phyloP scores from a whole-genome alignment of 2,329 filamentous ascomycete genomes.

The Botryosphaeria dothidea region DNA sequence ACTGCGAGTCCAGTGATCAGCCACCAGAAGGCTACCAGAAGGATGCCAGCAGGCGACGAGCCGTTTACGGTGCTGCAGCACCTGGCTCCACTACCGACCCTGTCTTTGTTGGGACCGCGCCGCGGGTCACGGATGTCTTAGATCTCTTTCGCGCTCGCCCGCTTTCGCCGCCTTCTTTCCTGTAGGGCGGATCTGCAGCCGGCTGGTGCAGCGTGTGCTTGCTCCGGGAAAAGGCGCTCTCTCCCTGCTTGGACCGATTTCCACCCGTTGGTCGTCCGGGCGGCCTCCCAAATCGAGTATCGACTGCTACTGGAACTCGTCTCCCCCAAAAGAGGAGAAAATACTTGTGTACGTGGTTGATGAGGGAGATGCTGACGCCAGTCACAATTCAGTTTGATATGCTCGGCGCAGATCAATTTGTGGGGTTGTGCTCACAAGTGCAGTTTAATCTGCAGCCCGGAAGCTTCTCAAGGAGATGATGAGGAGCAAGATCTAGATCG shows the following conservation, averaged over 20 bases:
- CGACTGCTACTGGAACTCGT: neutral
- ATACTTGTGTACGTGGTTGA: neutral
- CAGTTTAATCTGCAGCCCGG: neutral
- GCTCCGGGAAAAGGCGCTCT: neutral
- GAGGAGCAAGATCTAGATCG: constrained; percentile 1
- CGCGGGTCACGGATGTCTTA: constrained; percentile 7
- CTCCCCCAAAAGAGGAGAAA: neutral
- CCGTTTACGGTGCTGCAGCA: constrained; percentile 14
- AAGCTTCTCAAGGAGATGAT: neutral
- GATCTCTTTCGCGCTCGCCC: constrained; percentile 1
- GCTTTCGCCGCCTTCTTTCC: neutral
- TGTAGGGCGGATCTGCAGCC: constrained; percentile 11
- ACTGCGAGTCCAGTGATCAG: neutral
- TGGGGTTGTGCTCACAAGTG: neutral
- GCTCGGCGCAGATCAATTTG: neutral
- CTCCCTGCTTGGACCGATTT: neutral
- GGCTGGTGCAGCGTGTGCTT: neutral
- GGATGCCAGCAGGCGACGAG: constrained; percentile 1
- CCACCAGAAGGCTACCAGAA: neutral
- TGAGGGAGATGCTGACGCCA: neutral
- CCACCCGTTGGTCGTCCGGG: constrained; percentile 1
- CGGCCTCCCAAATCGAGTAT: neutral
- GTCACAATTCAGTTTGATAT: neutral
- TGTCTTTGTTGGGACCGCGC: constrained; percentile 13
- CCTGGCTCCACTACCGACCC: neutral